Evolutionary conservation across 164 flowering plant species (phyloP).

Genomic region (Stephania japonica): DNA sequence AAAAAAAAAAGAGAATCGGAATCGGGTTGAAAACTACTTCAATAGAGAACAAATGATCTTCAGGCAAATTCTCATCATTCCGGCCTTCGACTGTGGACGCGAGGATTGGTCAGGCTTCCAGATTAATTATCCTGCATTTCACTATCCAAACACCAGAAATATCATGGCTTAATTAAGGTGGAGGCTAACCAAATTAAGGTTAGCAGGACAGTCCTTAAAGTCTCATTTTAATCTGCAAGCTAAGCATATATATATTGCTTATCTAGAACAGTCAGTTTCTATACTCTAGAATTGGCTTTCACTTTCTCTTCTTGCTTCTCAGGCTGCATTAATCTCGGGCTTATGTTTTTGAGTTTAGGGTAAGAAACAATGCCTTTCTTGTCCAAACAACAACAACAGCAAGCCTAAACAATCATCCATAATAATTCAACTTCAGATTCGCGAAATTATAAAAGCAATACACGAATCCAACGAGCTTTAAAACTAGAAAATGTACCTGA

Average conservation of each 20-base stretch:
- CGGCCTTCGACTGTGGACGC: too few relatives aligned
- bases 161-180: not conserved
- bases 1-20: not conserved
- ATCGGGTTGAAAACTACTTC: conserved; percentile 63
- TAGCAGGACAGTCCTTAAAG: not conserved
- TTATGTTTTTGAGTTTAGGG: too few relatives aligned
- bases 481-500: too few relatives aligned
- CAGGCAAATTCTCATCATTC: conserved; percentile 37
- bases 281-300: not conserved
- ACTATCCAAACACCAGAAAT: not conserved
- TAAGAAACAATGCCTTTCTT: too few relatives aligned
- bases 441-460: too few relatives aligned
- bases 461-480: too few relatives aligned
- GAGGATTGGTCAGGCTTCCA: not conserved
- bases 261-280: not conserved
- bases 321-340: not conserved
- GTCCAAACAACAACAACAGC: too few relatives aligned
- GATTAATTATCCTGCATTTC: too few relatives aligned
- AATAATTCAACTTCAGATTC: too few relatives aligned
- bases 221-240: not conserved
- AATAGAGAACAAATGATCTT: conserved; percentile 64
- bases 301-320: not conserved
- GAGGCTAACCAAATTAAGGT: not conserved
- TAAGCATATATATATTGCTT: too few relatives aligned
- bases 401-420: too few relatives aligned